Conservation (phyloP, 2,329 filamentous ascomycete genomes). For the Aspergillus sp. region DNA sequence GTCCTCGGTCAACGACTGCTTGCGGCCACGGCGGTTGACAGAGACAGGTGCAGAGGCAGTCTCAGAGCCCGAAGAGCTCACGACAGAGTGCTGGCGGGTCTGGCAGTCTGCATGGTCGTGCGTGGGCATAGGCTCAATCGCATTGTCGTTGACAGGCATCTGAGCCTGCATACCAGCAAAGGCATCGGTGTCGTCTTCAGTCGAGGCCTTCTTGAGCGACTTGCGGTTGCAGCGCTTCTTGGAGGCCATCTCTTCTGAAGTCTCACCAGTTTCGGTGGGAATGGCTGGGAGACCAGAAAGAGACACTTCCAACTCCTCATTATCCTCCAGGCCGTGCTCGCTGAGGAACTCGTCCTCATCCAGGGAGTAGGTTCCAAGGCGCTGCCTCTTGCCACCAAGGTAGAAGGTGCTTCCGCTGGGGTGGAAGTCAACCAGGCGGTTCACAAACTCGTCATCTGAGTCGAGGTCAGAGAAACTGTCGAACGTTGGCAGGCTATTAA, state of each 20-base stretch:
- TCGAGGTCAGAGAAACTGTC: constrained; percentile 88
- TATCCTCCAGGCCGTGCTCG: constrained; percentile 72
- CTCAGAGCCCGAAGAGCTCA: constrained; percentile 49
- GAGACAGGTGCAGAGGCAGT: constrained; percentile 46
- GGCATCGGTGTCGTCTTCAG: constrained; percentile 32
- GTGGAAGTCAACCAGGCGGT: constrained; percentile 70
- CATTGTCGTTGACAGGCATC: constrained; percentile 28
- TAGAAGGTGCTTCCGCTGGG: constrained; percentile 59
- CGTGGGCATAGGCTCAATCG: constrained; percentile 38
- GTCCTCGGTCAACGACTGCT: constrained; percentile 97
- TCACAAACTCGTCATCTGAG: constrained; percentile 83
- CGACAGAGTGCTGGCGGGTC: constrained; percentile 45
- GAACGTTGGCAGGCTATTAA: constrained; percentile 68
- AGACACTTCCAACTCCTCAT: constrained; percentile 66
- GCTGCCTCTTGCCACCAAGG: constrained; percentile 67
- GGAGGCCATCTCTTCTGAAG: constrained; percentile 42
- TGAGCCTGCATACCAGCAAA: constrained; percentile 30
- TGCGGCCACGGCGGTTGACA: constrained; percentile 88
- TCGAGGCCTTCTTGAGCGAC: constrained; percentile 30
- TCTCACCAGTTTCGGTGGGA: constrained; percentile 46
- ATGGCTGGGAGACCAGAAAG: constrained; percentile 58
- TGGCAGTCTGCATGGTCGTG: constrained; percentile 41
- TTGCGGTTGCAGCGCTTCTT: constrained; percentile 50
- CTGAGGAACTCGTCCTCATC: constrained; percentile 77
- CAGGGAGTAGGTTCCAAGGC: constrained; percentile 68